Evolutionary conservation across 371 early-diverging fungal genomes (phyloP).

Genomic region (Zychaea mexicana): DNA sequence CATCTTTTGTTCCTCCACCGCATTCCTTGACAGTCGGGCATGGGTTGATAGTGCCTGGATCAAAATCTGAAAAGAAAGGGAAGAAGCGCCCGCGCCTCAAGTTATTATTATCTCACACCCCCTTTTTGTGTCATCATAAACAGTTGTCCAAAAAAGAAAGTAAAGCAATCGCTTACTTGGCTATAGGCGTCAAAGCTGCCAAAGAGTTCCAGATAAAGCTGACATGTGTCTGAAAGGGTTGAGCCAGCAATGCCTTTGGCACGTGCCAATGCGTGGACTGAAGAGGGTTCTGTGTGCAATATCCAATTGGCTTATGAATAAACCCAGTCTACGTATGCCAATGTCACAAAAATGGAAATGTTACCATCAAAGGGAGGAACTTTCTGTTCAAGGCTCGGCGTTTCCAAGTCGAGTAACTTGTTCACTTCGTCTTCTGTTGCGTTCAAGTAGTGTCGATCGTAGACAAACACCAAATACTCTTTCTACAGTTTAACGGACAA

Average conservation of each 20-base stretch:
- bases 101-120: no score
- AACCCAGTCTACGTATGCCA: neutral
- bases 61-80: constrained; percentile 2
- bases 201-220: constrained; percentile 26
- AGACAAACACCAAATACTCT: constrained; percentile 50
- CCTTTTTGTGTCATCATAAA: no score
- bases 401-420: constrained; percentile 37
- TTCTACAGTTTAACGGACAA: constrained; percentile 24
- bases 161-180: constrained; percentile 22
- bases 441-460: constrained; percentile 41
- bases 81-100: neutral
- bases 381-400: constrained; percentile 36
- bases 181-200: constrained; percentile 32
- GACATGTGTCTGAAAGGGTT: constrained; percentile 16
- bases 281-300: constrained; percentile 1
- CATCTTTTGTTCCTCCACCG: constrained; percentile 53
- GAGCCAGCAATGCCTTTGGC: constrained; percentile 9
- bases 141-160: neutral
- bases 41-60: constrained; percentile 30
- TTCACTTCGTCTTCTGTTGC: constrained; percentile 31
- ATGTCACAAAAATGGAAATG: neutral
- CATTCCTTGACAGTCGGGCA: constrained; percentile 41
- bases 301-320: neutral
- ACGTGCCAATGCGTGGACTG: constrained; percentile 1
- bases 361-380: constrained; percentile 33